Evolutionary conservation across 345 rosid species (phyloP).

Genomic region (Erodium maritimum): DNA sequence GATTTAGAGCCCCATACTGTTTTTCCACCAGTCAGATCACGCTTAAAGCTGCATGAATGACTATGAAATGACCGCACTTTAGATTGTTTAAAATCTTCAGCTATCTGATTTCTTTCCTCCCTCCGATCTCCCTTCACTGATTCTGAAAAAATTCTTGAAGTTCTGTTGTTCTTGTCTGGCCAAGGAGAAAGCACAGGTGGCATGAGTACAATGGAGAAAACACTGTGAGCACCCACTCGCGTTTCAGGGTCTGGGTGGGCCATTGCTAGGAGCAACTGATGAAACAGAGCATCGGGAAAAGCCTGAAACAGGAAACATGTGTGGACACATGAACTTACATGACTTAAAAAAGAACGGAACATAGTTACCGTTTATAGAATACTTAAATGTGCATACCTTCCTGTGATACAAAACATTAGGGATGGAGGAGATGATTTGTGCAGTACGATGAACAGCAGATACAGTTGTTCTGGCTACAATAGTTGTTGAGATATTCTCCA

Average conservation of each 20-base stretch:
- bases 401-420: slow-evolving; percentile 64
- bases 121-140: slow-evolving; percentile 16
- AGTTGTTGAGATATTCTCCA: slow-evolving; percentile 55
- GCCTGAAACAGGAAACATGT: slow-evolving; percentile 38
- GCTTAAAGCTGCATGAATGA: slow-evolving; percentile 45
- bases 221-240: slow-evolving; percentile 61
- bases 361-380: neutral
- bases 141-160: slow-evolving; percentile 26
- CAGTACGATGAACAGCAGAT: slow-evolving; percentile 53
- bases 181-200: slow-evolving; percentile 40
- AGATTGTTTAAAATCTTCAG: slow-evolving; percentile 21
- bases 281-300: slow-evolving; percentile 87
- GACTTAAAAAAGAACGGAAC: slow-evolving; percentile 7
- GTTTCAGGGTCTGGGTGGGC: slow-evolving; percentile 66
- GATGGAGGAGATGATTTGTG: slow-evolving; percentile 49
- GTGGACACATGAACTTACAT: slow-evolving; percentile 7
- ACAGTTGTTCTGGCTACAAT: slow-evolving; percentile 57
- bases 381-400: slow-evolving; percentile 39
- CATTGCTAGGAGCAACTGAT: slow-evolving; percentile 78
- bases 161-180: neutral
- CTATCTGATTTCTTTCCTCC: slow-evolving; percentile 28
- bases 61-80: slow-evolving; percentile 13
- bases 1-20: slow-evolving; percentile 27
- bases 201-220: slow-evolving; percentile 67
- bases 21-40: slow-evolving; percentile 38